Conservation (phyloP, 805 yeast species). For the Jamesozyma hellenica region DNA sequence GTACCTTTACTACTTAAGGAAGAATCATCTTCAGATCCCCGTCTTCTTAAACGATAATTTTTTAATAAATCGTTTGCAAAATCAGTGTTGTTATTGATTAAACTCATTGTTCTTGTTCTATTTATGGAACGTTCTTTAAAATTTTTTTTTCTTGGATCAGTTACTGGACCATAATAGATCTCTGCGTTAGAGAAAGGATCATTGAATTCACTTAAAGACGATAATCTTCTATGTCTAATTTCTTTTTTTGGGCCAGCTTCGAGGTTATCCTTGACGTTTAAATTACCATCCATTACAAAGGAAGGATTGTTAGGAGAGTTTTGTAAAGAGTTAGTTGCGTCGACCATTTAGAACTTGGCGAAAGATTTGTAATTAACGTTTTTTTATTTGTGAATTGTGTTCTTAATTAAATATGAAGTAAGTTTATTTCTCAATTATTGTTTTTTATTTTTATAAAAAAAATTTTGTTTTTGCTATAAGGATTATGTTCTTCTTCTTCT, state of each 20-base stretch:
- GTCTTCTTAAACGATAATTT: constrained; percentile 29
- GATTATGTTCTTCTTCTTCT: too few relatives aligned
- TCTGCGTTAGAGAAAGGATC: constrained; percentile 66
- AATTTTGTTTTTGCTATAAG: too few relatives aligned
- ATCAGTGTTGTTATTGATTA: constrained; percentile 25
- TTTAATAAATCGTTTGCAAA: too few relatives aligned
- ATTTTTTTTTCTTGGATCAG: constrained; percentile 41
- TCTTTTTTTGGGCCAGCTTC: constrained; percentile 28
- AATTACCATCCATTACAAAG: background rate
- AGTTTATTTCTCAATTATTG: too few relatives aligned
- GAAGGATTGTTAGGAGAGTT: background rate
- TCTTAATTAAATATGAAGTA: too few relatives aligned
- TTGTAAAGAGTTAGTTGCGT: background rate
- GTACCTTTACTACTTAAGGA: constrained; percentile 29
- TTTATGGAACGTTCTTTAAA: too few relatives aligned
- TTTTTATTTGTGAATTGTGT: background rate
- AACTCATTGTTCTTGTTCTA: constrained; percentile 48
- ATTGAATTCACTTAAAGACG: constrained; percentile 38
- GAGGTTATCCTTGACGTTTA: background rate
- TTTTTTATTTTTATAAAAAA: too few relatives aligned
- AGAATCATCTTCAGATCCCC: constrained; percentile 45
- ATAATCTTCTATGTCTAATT: constrained; percentile 26
- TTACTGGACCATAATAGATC: constrained; percentile 55
- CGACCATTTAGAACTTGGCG: too few relatives aligned
- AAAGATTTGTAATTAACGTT: too few relatives aligned